Base-by-base conservation (phyloP, 1,139 yeast species). In the Geotrichum reessii region DNA sequence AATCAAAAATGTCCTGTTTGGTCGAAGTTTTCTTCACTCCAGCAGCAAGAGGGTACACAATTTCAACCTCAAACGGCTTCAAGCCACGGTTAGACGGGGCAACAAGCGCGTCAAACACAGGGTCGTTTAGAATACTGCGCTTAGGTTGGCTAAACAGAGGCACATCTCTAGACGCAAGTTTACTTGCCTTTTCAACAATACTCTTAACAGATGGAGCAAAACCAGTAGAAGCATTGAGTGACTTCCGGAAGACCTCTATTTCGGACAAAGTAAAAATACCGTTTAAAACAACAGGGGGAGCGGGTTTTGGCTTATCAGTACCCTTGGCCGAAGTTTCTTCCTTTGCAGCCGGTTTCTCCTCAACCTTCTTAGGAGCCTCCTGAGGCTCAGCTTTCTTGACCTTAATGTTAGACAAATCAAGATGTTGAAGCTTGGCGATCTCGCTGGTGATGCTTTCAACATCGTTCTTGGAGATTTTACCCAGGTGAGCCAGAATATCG, bases 401-500 rank as follows among this genome's bases (percentile, higher is more conserved):
- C 61, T 82, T 81, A 64, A 92, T 84, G 71, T 87, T 83, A 49
- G 90, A 81, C 60, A 93, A 78, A 70, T 93, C 98, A 64, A 92
- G 77, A 66, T 85, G 87, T 64, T 83, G 80, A 63, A 81, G 80
- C 55, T 79, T 74, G 60, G 81, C 76, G 65, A 92, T 74, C 68
- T 77, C 85, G 49, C 81, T 74, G 9, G 88, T 77, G 59, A 92
- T 77, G 25, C 74, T 70, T 22, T 73, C 71, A 31, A 85, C 82
- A 12, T 84, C 74, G 7, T 80, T 83, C 54, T 76, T 68, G 17
- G 87, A 73, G 60, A 92, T 87, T 63, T 81, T 72, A 28, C 98
- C 97, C 59, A 92, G 71, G 69, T 82, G 84, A 0, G 96, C 95
- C 65, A 92, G 79, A 1, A 92, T 90, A 71, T 93, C 99, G 63